Evolutionary conservation across 139 green algal species (phyloP).

Genomic region (Micromonas pusilla): DNA sequence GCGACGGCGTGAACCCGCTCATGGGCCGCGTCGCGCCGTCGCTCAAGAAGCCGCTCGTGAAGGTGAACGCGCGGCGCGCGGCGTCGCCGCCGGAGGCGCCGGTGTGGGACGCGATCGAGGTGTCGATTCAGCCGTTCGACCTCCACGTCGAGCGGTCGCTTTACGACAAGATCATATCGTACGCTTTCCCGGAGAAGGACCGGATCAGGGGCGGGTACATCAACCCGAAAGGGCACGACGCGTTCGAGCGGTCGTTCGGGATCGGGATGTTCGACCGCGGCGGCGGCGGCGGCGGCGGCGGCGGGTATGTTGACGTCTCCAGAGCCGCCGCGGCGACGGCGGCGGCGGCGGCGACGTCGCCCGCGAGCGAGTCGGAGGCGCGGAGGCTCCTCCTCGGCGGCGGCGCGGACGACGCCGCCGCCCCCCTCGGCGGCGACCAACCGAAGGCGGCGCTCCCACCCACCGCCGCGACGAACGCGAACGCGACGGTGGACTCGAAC

Average conservation of each 20-base stretch:
- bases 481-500: background rate
- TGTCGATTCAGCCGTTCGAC: background rate
- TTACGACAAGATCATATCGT: background rate
- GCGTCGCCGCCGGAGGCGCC: background rate
- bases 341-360: background rate
- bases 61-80: background rate
- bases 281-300: too few relatives aligned
- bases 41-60: background rate
- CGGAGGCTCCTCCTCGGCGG: background rate
- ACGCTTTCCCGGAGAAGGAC: background rate
- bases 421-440: background rate
- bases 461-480: background rate
- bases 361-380: background rate
- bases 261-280: too few relatives aligned
- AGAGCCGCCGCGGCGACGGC: background rate
- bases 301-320: too few relatives aligned
- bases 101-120: slow-evolving; percentile 5
- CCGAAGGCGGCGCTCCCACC: too few relatives aligned
- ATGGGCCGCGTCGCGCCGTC: background rate
- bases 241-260: background rate
- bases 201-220: background rate
- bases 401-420: too few relatives aligned
- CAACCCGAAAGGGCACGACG: background rate
- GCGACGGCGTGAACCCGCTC: background rate
- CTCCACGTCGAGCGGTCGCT: background rate